A percentile compares a stretch with the other conserved stretches of the same genome.
These are phyloP conservation scores for Stemphylium beticola DNA, from an alignment of 2,329 filamentous ascomycete species.

Conservation along the genomic window DNA sequence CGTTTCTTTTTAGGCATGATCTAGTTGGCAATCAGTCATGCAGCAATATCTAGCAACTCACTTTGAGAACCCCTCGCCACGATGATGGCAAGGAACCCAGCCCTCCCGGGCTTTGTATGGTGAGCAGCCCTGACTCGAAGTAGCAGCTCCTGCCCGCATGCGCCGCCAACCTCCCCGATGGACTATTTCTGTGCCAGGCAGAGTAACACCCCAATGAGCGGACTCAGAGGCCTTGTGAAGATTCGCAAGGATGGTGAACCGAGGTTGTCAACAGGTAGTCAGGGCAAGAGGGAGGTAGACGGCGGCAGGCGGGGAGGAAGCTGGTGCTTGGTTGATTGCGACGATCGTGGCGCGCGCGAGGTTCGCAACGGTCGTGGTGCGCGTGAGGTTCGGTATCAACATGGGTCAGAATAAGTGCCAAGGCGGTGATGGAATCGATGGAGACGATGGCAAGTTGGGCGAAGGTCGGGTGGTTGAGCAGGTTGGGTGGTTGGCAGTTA, in stretches of 20 bases:
- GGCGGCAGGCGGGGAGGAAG: neutral
- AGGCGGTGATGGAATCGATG: neutral
- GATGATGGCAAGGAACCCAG: neutral
- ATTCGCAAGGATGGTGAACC: neutral
- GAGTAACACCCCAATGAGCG: neutral
- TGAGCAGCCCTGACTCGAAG: neutral
- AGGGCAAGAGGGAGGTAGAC: neutral
- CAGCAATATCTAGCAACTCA: neutral
- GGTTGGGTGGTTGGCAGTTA: neutral
- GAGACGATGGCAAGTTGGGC: neutral
- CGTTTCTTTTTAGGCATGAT: neutral
- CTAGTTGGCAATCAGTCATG: neutral
- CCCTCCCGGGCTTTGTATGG: neutral
- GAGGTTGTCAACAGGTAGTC: neutral
- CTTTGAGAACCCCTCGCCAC: neutral
- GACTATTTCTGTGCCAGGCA: neutral
- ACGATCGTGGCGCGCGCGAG: neutral
- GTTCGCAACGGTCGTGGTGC: neutral
- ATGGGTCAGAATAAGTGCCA: neutral
- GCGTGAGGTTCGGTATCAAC: neutral
- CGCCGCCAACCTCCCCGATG: neutral
- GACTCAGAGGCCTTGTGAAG: neutral
- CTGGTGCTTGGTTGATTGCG: neutral
- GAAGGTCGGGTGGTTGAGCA: neutral
- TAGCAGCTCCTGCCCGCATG: neutral